Conservation (phyloP, 148 eudicot species). For the Pouteria glomerata region DNA sequence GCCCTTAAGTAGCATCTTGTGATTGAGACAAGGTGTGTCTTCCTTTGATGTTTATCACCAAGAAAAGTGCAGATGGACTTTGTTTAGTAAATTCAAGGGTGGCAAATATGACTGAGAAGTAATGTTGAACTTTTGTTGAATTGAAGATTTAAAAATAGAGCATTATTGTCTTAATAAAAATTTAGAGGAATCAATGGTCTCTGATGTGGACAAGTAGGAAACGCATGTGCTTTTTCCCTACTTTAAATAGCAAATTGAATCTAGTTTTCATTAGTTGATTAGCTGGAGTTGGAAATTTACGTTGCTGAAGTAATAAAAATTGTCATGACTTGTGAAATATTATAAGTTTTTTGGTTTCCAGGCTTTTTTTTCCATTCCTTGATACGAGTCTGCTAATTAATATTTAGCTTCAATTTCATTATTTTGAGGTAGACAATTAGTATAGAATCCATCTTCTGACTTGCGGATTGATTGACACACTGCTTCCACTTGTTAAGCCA, state of each 20-base stretch:
- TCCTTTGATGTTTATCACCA: neutral
- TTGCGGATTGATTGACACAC: neutral
- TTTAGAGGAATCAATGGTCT: neutral
- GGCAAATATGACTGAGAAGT: neutral
- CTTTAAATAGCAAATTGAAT: neutral
- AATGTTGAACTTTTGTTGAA: neutral
- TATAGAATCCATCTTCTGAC: neutral
- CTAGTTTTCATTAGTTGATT: neutral
- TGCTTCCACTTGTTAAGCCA: constrained; percentile 25
- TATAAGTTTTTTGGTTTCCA: neutral
- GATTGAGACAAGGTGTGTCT: no score
- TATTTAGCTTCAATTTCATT: neutral
- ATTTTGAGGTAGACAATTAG: neutral
- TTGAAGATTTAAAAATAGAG: neutral
- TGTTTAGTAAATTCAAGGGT: neutral
- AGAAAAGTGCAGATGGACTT: neutral
- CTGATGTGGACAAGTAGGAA: neutral
- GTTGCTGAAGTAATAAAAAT: neutral
- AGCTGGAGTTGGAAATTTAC: neutral
- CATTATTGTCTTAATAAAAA: neutral
- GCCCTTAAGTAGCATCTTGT: no score
- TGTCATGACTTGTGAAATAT: neutral
- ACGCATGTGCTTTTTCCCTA: neutral
- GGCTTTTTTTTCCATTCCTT: neutral
- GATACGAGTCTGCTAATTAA: no score